Evolutionary conservation across 495 filamentous ascomycete genomes (phyloP).

Genomic region (Podospora australis): DNA sequence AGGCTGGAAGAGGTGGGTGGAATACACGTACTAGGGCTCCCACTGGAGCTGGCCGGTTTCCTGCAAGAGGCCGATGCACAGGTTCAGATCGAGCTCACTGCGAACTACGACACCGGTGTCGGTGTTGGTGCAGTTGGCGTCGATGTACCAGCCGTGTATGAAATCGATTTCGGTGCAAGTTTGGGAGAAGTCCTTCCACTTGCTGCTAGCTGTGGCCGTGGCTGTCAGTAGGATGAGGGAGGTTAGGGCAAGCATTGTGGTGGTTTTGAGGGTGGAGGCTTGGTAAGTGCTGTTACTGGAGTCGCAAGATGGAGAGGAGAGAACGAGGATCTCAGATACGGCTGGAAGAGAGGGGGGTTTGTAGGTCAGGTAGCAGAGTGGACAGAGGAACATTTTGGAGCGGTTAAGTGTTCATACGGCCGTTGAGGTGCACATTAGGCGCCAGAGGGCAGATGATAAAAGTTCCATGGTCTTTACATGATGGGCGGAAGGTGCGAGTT

Average conservation of each 20-base stretch:
- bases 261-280: background rate
- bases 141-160: slow-evolving; percentile 2
- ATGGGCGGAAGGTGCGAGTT: too few relatives aligned
- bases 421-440: too few relatives aligned
- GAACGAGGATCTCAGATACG: too few relatives aligned
- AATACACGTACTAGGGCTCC: too few relatives aligned
- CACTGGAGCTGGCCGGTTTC: background rate
- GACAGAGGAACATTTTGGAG: too few relatives aligned
- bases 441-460: too few relatives aligned
- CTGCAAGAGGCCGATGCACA: slow-evolving; percentile 10
- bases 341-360: too few relatives aligned
- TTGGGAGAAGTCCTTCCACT: slow-evolving; percentile 6
- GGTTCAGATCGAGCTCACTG: slow-evolving; percentile 16
- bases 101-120: background rate
- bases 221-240: background rate
- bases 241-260: background rate
- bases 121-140: slow-evolving; percentile 7
- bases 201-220: background rate
- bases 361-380: too few relatives aligned
- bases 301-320: background rate
- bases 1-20: background rate
- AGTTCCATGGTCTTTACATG: too few relatives aligned
- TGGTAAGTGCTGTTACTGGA: background rate
- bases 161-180: slow-evolving; percentile 16
- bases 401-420: too few relatives aligned